phyloP scores from a whole-genome alignment of 495 filamentous ascomycete species.

The Sordaria brevicollis region DNA sequence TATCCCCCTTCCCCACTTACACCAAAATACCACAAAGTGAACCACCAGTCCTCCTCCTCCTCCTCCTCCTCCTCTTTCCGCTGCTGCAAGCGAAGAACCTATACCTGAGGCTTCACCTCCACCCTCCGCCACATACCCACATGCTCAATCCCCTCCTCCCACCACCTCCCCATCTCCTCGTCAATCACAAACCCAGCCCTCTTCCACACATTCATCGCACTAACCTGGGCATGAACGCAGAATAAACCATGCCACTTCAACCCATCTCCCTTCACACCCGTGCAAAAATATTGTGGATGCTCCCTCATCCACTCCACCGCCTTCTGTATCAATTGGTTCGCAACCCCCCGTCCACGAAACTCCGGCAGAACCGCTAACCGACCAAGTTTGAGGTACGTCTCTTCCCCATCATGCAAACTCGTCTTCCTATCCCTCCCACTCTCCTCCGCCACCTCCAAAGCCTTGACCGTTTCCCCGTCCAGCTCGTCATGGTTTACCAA shows the following conservation, averaged over 20 bases:
- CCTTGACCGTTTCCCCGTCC: background rate
- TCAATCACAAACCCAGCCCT: slow-evolving; percentile 62
- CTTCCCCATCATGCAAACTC: slow-evolving; percentile 42
- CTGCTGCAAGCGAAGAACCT: no score
- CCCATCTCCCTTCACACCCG: slow-evolving; percentile 33
- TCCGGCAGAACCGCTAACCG: slow-evolving; percentile 56
- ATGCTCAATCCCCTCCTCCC: slow-evolving; percentile 78
- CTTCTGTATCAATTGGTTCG: slow-evolving; percentile 48
- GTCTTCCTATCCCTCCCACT: slow-evolving; percentile 27
- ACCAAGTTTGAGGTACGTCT: slow-evolving; percentile 70
- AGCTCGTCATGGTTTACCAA: slow-evolving; percentile 9
- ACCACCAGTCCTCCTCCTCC: no score
- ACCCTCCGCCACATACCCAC: slow-evolving; percentile 60
- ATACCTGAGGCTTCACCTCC: slow-evolving; percentile 5
- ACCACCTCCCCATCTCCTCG: slow-evolving; percentile 61
- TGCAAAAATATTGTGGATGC: slow-evolving; percentile 44
- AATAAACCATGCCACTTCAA: slow-evolving; percentile 57
- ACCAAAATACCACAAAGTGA: no score
- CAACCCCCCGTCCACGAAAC: slow-evolving; percentile 55
- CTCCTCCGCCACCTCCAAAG: background rate
- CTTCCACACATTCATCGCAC: slow-evolving; percentile 49
- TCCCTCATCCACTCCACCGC: slow-evolving; percentile 51
- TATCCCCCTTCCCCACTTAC: no score
- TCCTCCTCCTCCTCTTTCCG: background rate
- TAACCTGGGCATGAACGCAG: slow-evolving; percentile 63